phyloP scores from a whole-genome alignment of 352 stramenopile genomes.

The Phytophthora hybrid region DNA sequence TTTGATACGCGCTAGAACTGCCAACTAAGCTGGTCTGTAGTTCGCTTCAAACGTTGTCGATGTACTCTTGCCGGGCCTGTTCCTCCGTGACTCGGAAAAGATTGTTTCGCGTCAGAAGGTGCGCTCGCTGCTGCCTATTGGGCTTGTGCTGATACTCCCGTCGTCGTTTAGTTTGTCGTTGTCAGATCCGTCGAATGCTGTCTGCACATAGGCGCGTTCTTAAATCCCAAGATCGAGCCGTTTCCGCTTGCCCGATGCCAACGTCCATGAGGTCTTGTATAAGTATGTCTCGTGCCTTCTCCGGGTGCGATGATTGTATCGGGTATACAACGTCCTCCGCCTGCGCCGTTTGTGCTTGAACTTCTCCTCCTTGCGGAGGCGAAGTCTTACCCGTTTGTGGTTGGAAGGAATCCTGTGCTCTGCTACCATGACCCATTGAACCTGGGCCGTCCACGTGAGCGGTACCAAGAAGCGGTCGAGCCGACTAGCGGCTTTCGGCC shows the following conservation, averaged over 20 bases:
- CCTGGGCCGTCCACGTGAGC: not conserved
- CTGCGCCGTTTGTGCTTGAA: not conserved
- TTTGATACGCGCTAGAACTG: too few relatives aligned
- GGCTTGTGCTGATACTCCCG: not conserved
- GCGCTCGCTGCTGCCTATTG: not conserved
- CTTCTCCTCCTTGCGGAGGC: not conserved
- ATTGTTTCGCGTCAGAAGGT: not conserved
- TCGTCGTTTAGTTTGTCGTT: not conserved
- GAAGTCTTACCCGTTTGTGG: constrained; percentile 2
- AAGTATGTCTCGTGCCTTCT: not conserved
- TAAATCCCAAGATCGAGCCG: not conserved
- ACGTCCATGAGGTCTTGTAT: not conserved
- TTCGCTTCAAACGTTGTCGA: too few relatives aligned
- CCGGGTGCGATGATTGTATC: not conserved
- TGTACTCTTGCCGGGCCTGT: too few relatives aligned
- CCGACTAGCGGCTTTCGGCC: constrained; percentile 1
- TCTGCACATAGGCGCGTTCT: not conserved
- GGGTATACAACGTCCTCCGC: not conserved
- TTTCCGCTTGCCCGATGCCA: not conserved
- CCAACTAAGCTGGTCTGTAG: too few relatives aligned
- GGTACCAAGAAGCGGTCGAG: not conserved
- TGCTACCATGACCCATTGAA: not conserved
- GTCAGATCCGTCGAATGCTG: not conserved
- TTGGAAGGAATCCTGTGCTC: not conserved
- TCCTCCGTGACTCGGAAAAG: too few relatives aligned